phyloP scores from a whole-genome alignment of 805 yeast species.

The Candida insectalens region DNA sequence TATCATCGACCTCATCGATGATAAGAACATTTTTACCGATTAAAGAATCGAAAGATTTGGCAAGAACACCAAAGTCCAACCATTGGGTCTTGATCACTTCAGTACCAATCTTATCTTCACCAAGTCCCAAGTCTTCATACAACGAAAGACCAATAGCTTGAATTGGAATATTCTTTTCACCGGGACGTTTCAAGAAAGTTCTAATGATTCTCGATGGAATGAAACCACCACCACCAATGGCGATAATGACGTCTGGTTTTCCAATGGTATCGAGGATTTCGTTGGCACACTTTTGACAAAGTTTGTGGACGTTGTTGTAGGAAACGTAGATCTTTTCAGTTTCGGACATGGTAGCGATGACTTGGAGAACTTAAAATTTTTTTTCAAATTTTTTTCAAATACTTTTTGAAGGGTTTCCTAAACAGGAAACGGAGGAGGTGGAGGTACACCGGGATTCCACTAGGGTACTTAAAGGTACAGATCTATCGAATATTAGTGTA shows the following conservation, averaged over 20 bases:
- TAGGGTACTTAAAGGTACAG: no score
- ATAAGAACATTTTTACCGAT: conserved; percentile 75
- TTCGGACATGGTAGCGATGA: conserved; percentile 18
- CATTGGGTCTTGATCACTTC: conserved; percentile 86
- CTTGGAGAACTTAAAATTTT: no score
- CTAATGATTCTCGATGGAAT: conserved; percentile 61
- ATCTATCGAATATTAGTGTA: background rate
- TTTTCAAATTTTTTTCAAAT: background rate
- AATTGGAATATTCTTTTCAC: conserved; percentile 58
- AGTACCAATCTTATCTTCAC: conserved; percentile 50
- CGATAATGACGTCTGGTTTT: conserved; percentile 45
- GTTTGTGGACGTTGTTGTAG: conserved; percentile 74
- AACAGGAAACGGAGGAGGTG: background rate
- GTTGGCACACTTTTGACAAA: conserved; percentile 49
- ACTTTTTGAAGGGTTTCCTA: no score
- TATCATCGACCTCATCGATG: conserved; percentile 88
- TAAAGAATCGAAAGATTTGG: conserved; percentile 60
- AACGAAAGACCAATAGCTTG: conserved; percentile 62
- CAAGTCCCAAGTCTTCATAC: conserved; percentile 46
- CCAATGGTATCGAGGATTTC: conserved; percentile 20
- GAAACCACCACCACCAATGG: conserved; percentile 69
- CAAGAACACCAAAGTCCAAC: conserved; percentile 72
- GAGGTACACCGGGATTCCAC: background rate
- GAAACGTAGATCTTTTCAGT: conserved; percentile 50
- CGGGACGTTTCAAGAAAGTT: conserved; percentile 48